Conservation (phyloP, 148 eudicot species). For the Rhododendron simsii region DNA sequence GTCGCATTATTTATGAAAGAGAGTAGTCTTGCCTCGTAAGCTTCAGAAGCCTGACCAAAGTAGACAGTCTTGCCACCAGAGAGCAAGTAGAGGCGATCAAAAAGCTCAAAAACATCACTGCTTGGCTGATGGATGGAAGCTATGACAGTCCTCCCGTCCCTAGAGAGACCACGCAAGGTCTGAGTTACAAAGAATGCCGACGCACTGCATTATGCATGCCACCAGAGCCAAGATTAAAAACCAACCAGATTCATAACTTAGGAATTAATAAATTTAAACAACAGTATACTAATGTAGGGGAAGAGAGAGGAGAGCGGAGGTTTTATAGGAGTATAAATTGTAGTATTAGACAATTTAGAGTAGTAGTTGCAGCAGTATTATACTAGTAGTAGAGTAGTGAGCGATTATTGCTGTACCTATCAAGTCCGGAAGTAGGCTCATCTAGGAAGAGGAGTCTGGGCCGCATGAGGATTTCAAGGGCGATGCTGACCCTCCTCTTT, state of each 20-base stretch:
- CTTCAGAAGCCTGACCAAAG: constrained; percentile 93
- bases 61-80: constrained; percentile 89
- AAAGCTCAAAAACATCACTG: constrained; percentile 97
- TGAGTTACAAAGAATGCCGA: constrained; percentile 94
- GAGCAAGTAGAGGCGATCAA: constrained; percentile 88
- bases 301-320: neutral
- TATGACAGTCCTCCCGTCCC: constrained; percentile 92
- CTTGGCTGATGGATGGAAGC: constrained; percentile 99
- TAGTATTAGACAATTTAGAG: neutral
- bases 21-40: constrained; percentile 63
- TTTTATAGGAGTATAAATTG: neutral
- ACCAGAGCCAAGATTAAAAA: neutral
- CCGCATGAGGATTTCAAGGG: constrained; percentile 89
- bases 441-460: constrained; percentile 91
- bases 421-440: constrained; percentile 97
- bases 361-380: neutral
- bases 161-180: constrained; percentile 75
- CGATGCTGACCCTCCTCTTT: constrained; percentile 86
- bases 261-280: neutral
- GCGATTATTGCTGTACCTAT: constrained; percentile 42
- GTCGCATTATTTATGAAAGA: neutral
- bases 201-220: constrained; percentile 46
- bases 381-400: neutral
- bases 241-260: neutral
- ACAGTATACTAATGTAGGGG: neutral